Evolutionary conservation across 2,329 filamentous ascomycete species (phyloP), one percentile per base, ranked within the genome.

Genomic region (Colletotrichum musae): DNA sequence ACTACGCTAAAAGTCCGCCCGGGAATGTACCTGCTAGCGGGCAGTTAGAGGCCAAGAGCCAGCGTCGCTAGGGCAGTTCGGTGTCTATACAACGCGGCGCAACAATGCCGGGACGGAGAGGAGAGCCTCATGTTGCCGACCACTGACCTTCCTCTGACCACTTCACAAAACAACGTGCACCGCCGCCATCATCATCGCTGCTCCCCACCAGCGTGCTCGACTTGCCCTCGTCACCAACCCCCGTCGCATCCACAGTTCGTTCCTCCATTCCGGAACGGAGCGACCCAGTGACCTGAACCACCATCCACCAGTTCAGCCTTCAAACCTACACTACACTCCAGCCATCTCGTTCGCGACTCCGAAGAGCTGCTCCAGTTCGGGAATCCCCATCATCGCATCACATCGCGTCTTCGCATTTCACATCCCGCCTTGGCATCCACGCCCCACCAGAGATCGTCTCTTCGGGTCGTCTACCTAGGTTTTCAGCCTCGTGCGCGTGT

Each of bases 361-460:
- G 45, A 59, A 21, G 52, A 43, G 48, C 47, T 39, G 24, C 32
- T 36, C 32, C 32, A 36, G 6, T 36, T 36, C 32, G 4, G 32
- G 32, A 26, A 18, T 15, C 32, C 41, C 52, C 53, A 28, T 36
- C 32, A 36, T 36, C 18, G 18, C 24, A 21, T 36, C 18, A 13
- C 24, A 21, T 7, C 21, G 57, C 52, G 9, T 43, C 50, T 36
- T 60, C 41, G 45, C 50, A 39, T 54, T 36, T 66, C 32, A 36
- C 7, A 10, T 36, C 43, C 57, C 50, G 62, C 56, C 62, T 70
- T 70, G 67, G 57, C 62, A 60, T 52, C 51, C 56, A 57, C 62
- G 67, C 67, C 67, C 67, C 67, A 67, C 67, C 45, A 39, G 45
- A 43, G 67, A 70, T 67, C 67, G 62, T 61, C 51, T 24, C 51